Evolutionary conservation across 305 asterid genomes (phyloP), one percentile per base, ranked within the genome.

Genomic region (Salvia sclarea): DNA sequence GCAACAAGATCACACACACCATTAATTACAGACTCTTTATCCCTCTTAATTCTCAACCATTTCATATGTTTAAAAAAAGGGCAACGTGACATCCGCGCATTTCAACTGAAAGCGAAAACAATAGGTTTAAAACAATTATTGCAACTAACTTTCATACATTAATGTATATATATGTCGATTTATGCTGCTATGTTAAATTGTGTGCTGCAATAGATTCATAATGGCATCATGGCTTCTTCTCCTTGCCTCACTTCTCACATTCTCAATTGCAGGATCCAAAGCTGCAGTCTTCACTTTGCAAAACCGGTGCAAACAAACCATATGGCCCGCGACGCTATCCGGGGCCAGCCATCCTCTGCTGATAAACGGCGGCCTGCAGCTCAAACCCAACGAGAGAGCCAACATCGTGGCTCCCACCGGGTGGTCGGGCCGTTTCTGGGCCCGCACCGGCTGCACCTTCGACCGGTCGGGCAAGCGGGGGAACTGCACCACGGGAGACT

Each of bases 341-440:
- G 83, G 79, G 30, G 70, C 69, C 0, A 85, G 89, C 3, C 79
- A 70, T 13, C 86, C 92, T 3, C 56, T 40, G 1, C 86, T 89
- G 13, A 44, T 47, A 17, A 75, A 79, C 8, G 86, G 90, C 16
- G 89, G 92, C 20, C 50, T 86, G 8, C 70, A 62, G 60, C 80
- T 87, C 61, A 22, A 18, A 1, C 83, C 76, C 3, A 21, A 67
- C 1, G 70, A 69, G n/a, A 18, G 2, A 2, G 22, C 60, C 35
- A 6, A 14, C 9, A 33, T 89, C 25, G 6, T 35, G 1, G 82
- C 85, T 0, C 92, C 92, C 6, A 1, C 73, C 0, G 90, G 83
- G 17, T 89, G 92, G 96, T 84, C 90, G 1, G 96, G 96, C 78
- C 89, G 92, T 1, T 69, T 89, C 61, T 87, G 95, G 96, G 78